Percentiles rank a stretch among this genome's conserved stretches.
phyloP scores from a whole-genome alignment of 176 grass and related monocot genomes.

The Stipa capillata region DNA sequence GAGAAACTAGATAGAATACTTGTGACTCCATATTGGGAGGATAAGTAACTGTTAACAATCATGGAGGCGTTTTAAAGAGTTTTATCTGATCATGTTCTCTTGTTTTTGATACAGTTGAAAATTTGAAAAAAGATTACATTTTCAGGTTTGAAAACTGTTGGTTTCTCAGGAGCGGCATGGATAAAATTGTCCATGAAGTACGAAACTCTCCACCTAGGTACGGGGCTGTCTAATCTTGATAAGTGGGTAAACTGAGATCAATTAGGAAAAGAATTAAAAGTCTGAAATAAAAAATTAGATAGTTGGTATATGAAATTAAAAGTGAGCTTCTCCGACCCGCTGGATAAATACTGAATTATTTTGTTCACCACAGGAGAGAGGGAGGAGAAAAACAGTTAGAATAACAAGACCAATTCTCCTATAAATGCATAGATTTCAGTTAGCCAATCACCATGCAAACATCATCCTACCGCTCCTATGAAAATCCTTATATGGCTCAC shows the following conservation, averaged over 20 bases:
- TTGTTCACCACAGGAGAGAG: not conserved
- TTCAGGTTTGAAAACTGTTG: too few relatives aligned
- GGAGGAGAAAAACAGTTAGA: not conserved
- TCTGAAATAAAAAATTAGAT: too few relatives aligned
- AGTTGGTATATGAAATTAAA: too few relatives aligned
- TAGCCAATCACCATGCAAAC: not conserved
- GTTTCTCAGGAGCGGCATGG: too few relatives aligned
- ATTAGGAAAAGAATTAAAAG: too few relatives aligned
- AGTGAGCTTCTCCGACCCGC: not conserved
- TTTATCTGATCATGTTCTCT: not conserved
- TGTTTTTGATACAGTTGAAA: not conserved
- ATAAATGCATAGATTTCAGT: not conserved
- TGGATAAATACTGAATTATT: not conserved
- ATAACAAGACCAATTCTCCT: too few relatives aligned
- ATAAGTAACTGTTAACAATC: not conserved
- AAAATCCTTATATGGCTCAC: not conserved
- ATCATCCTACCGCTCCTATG: not conserved
- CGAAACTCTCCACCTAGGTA: not conserved
- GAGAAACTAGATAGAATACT: not conserved
- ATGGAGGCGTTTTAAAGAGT: not conserved
- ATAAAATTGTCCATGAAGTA: not conserved
- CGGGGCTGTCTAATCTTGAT: too few relatives aligned
- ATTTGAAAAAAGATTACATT: not conserved
- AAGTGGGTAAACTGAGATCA: too few relatives aligned
- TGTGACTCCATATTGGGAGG: not conserved